Percentiles rank a stretch among this genome's conserved stretches.
Conservation (phyloP, 805 yeast species). For the Yarrowia yakushimensis region DNA sequence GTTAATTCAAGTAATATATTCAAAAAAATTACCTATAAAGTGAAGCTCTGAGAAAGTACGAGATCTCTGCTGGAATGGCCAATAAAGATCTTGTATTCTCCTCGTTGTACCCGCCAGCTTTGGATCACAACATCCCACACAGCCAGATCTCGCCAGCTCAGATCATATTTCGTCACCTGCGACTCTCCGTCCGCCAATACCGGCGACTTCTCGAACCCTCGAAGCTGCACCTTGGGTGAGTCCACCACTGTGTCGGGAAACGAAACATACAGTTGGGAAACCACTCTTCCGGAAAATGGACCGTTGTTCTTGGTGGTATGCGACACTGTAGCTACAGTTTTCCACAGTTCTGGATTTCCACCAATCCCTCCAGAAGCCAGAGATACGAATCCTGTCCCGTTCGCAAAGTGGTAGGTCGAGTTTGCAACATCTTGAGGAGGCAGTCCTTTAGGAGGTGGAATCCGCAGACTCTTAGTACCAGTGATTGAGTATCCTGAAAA, state of each 20-base stretch:
- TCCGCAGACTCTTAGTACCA: too few relatives aligned
- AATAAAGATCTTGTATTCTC: slow-evolving; percentile 50
- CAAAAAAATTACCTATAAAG: too few relatives aligned
- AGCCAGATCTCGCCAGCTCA: slow-evolving; percentile 52
- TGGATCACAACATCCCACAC: slow-evolving; percentile 54
- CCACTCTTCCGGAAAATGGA: slow-evolving; percentile 46
- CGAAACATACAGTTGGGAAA: slow-evolving; percentile 52
- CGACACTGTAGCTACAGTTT: slow-evolving; percentile 45
- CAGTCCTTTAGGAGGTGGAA: background rate
- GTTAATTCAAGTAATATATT: too few relatives aligned
- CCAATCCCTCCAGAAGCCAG: slow-evolving; percentile 47
- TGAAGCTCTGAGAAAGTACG: too few relatives aligned
- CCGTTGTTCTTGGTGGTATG: slow-evolving; percentile 51
- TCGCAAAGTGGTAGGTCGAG: background rate
- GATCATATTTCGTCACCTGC: slow-evolving; percentile 43
- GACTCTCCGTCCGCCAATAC: slow-evolving; percentile 44
- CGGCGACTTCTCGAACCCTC: slow-evolving; percentile 57
- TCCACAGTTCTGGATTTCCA: slow-evolving; percentile 61
- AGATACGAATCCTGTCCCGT: slow-evolving; percentile 32
- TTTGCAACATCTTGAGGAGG: too few relatives aligned
- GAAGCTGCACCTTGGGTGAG: slow-evolving; percentile 51
- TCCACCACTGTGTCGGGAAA: slow-evolving; percentile 43
- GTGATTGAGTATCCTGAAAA: too few relatives aligned
- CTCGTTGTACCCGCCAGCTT: slow-evolving; percentile 58
- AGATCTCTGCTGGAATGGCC: slow-evolving; percentile 39